Base-by-base conservation (phyloP, 2,329 filamentous ascomycete species). In the Calonectria henricotiae region DNA sequence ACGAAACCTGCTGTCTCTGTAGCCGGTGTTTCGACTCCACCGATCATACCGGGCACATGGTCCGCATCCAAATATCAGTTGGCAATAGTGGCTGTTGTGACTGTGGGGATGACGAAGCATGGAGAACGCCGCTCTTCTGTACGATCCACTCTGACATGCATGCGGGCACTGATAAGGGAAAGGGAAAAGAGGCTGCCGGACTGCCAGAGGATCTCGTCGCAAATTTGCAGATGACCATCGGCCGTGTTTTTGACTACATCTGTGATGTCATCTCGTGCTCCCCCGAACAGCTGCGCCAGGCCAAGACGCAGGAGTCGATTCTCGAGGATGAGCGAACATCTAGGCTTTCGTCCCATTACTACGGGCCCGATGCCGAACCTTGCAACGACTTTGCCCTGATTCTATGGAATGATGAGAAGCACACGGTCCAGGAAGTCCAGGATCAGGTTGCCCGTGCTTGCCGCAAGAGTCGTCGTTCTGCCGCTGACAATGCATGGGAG, bases 371-470 rank as follows among this genome's bases (percentile, higher is more conserved):
- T 9, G 74, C 79, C 17, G 78, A 83, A 27, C 76, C 77, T 11
- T 83, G 82, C 70, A 76, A 76, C 12, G 94, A 98, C 76, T 99
- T 93, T 81, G 93, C 94, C 5, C 85, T 99, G 51, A 86, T 98
- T 17, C 86, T 99, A 5, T 99, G 96, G 96, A 99, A 99, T 77
- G 96, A 99, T 74, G 96, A 99, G 84, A 99, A 99, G 82, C 96
- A 99, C 80, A 99, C 96, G 0, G 92, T 98, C 49, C 90, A 91
- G 55, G 96, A 99, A 80, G 96, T 99, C 6, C 89, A 92, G 75
- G 91, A 97, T 68, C 96, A 98, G 80, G 94, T 99, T 25, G 93
- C 94, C 3, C 90, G 96, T 73, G 96, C 96, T 61, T 99, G 96
- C 85, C 90, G 89, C 71, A 92, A 94, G 74, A 89, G 91, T 7